Base-by-base conservation (phyloP, 139 green algal species). In the Gonium pectorale region DNA sequence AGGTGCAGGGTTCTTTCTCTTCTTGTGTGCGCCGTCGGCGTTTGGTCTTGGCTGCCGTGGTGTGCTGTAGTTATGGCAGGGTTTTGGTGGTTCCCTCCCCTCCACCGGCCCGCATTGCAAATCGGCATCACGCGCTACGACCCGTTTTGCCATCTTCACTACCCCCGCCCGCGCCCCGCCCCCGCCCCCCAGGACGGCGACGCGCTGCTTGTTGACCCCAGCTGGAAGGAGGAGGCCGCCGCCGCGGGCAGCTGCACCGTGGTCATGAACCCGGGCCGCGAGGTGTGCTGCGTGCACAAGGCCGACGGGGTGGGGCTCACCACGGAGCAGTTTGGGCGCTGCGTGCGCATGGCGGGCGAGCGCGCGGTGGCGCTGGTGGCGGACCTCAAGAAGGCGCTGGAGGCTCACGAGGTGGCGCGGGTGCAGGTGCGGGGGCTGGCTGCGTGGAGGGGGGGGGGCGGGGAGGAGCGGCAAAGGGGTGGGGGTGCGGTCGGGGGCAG, bases 201-300 rank as follows among this genome's bases (percentile, higher is more conserved):
- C 51, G 37, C 88, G 33, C 26, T 96, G 52, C 89, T 91, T n/a
- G 71, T 96, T 49, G 96, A 98, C 72, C 95, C 96, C 26, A 91
- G 13, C 35, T 37, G 92, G n/a, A 90, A 92, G 56, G 96, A 99
- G 91, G 94, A 95, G 86, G 90, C 89, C 17, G 91, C 92, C 21
- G 51, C 52, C 13, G 31, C 29, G 13, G 88, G 88, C 31, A 59
- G 37, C 17, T 72, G 56, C 27, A 89, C 84, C 31, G 35, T 92
- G 24, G 83, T 89, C 63, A 78, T 90, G 31, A 88, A 90, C 75
- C 82, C 85, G 21, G 97, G 92, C 63, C 68, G 69, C 22, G 79
- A 87, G 80, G 74, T 98, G 59, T 98, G 95, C 81, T 91, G 92
- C 17, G 82, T 97, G 56, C 92, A 96, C 54, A 97, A 98, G 87